A percentile compares a stretch with the other conserved stretches of the same genome.
Conservation (phyloP, 176 grass and related monocot genomes). For the Avena insularis region DNA sequence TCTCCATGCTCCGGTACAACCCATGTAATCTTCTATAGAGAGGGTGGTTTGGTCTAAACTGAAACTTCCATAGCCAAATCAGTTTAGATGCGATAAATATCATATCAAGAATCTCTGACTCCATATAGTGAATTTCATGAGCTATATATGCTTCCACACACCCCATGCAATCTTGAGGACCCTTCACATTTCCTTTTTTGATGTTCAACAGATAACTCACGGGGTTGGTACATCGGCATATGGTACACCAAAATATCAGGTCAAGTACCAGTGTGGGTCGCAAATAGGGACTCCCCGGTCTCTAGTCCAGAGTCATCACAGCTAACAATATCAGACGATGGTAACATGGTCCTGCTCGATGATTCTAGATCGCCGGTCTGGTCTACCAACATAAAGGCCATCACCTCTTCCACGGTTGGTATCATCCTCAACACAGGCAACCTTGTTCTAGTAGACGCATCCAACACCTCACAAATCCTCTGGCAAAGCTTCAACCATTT, state of each 20-base stretch:
- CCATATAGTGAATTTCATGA: not conserved
- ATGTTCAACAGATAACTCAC: not conserved
- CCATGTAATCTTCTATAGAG: too few species aligned
- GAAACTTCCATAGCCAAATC: not conserved
- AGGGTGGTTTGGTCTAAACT: too few species aligned
- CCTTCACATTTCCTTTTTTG: too few species aligned
- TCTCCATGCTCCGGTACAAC: too few species aligned
- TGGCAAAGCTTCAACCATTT: conserved; percentile 64
- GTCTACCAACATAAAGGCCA: conserved; percentile 28
- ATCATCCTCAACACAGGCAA: conserved; percentile 50
- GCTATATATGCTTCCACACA: too few species aligned
- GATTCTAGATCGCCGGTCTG: conserved; percentile 17
- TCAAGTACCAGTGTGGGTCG: conserved; percentile 45
- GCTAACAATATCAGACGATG: conserved; percentile 42
- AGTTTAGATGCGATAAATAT: too few species aligned
- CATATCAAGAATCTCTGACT: not conserved
- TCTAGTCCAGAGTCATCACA: conserved; percentile 34
- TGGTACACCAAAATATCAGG: conserved; percentile 59
- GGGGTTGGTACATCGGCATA: conserved; percentile 55
- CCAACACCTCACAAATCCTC: not conserved
- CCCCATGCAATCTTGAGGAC: too few species aligned
- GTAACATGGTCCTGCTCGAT: conserved; percentile 51
- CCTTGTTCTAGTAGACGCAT: conserved; percentile 32
- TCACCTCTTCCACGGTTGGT: conserved; percentile 23
- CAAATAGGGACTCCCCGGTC: conserved; percentile 44